These are phyloP conservation scores for Globisporangium megalacanthum DNA, from an alignment of 352 stramenopile genomes.

Conservation along the genomic window DNA sequence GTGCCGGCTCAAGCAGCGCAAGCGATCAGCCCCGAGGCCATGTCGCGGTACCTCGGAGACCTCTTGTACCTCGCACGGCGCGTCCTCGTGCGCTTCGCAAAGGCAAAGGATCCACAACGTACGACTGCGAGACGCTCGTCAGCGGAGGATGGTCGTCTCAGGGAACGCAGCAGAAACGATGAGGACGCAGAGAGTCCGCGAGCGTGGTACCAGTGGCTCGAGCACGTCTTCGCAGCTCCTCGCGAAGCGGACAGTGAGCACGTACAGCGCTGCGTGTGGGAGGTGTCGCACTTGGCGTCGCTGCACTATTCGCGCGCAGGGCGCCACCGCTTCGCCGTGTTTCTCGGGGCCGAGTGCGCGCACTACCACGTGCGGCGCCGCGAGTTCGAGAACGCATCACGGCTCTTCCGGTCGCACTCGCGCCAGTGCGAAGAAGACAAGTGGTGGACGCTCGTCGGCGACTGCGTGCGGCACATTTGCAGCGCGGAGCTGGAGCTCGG, in stretches of 20 bases:
- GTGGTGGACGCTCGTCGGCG: slow-evolving; percentile 58
- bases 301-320: slow-evolving; percentile 70
- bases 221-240: slow-evolving; percentile 32
- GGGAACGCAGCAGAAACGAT: background rate
- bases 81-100: slow-evolving; percentile 37
- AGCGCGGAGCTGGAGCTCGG: slow-evolving; percentile 47
- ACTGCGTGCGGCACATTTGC: slow-evolving; percentile 51
- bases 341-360: slow-evolving; percentile 65
- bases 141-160: background rate
- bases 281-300: slow-evolving; percentile 70
- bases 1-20: slow-evolving; percentile 35
- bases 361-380: slow-evolving; percentile 45
- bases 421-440: slow-evolving; percentile 75
- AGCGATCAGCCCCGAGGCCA: slow-evolving; percentile 47
- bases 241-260: slow-evolving; percentile 12
- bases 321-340: slow-evolving; percentile 71
- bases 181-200: slow-evolving; percentile 3
- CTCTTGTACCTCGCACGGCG: slow-evolving; percentile 70
- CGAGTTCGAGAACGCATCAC: slow-evolving; percentile 61
- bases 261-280: slow-evolving; percentile 57
- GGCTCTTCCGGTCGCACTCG: slow-evolving; percentile 57
- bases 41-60: slow-evolving; percentile 58
- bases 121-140: too few species aligned
- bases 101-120: background rate
- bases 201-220: slow-evolving; percentile 55